phyloP scores from a whole-genome alignment of 192 early-diverging fungal genomes.

The Entomortierella parvispora region DNA sequence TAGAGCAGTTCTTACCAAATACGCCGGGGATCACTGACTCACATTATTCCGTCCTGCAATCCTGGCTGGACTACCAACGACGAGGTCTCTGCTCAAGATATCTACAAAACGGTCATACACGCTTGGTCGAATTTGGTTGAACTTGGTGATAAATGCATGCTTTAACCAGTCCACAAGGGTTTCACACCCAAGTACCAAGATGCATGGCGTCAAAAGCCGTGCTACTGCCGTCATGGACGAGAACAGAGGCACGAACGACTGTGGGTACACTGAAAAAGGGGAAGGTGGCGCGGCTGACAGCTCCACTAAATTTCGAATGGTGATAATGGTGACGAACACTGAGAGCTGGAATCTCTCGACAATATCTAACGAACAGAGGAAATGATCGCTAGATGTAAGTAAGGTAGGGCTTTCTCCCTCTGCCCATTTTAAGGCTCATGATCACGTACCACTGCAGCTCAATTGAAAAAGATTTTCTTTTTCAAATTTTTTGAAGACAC shows the following conservation, averaged over 20 bases:
- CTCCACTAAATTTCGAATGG: conserved; percentile 90
- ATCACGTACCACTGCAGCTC: conserved; percentile 81
- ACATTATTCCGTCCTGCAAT: conserved; percentile 54
- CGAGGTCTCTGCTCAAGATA: conserved; percentile 88
- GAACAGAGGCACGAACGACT: conserved; percentile 71
- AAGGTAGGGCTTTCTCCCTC: not conserved
- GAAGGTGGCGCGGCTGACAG: conserved; percentile 74
- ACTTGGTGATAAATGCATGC: conserved; percentile 98
- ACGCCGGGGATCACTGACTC: conserved; percentile 12
- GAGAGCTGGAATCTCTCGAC: conserved; percentile 95
- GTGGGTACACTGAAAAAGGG: conserved; percentile 67
- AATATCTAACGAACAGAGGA: conserved; percentile 69
- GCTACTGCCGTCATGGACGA: conserved; percentile 72
- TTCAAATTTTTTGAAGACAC: conserved; percentile 97
- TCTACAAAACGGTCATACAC: conserved; percentile 90
- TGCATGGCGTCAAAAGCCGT: conserved; percentile 80
- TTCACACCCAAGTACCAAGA: conserved; percentile 90
- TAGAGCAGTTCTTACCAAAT: not conserved
- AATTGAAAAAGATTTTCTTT: conserved; percentile 97
- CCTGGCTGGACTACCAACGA: conserved; percentile 63
- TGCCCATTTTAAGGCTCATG: not conserved
- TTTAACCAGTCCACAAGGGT: conserved; percentile 97
- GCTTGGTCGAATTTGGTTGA: conserved; percentile 90
- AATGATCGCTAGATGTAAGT: not conserved
- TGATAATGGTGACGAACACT: conserved; percentile 91